Percentiles rank a stretch among this genome's conserved stretches.
Conservation (phyloP, 2,329 filamentous ascomycete genomes). For the Fusarium goolgardi region DNA sequence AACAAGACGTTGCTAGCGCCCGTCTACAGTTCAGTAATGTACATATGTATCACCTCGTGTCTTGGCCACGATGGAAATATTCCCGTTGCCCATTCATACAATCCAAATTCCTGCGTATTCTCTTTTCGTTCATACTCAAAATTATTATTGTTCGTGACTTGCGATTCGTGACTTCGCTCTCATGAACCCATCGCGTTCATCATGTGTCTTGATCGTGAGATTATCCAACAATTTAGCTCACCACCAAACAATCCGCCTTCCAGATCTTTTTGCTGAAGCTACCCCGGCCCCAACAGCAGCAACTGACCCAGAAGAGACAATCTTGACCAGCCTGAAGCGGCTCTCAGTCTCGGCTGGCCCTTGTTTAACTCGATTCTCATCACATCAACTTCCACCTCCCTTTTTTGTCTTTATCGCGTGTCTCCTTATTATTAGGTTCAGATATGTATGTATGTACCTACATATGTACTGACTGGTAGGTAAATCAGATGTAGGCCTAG, state of each 20-base stretch:
- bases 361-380: slow-evolving; percentile 15
- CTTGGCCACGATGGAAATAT: slow-evolving; percentile 16
- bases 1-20: slow-evolving; percentile 39
- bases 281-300: slow-evolving; percentile 34
- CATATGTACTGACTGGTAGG: background rate
- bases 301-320: slow-evolving; percentile 32
- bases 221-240: slow-evolving; percentile 18
- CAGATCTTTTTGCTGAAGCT: slow-evolving; percentile 11
- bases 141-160: background rate
- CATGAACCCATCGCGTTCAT: slow-evolving; percentile 25
- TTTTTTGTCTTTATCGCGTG: slow-evolving; percentile 35
- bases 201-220: slow-evolving; percentile 16
- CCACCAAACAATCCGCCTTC: slow-evolving; percentile 21
- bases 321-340: slow-evolving; percentile 37
- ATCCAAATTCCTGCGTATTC: slow-evolving; percentile 24
- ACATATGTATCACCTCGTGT: slow-evolving; percentile 27
- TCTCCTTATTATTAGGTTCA: slow-evolving; percentile 11
- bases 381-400: slow-evolving; percentile 40
- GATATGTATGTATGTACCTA: background rate
- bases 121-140: slow-evolving; percentile 1
- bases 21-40: slow-evolving; percentile 23
- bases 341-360: slow-evolving; percentile 25
- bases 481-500: background rate
- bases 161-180: slow-evolving; percentile 1
- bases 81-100: slow-evolving; percentile 21